Percentiles rank a stretch among this genome's conserved stretches.
Evolutionary conservation across 2,329 filamentous ascomycete species (phyloP).

Genomic region (Hypoxylon rubiginosum): DNA sequence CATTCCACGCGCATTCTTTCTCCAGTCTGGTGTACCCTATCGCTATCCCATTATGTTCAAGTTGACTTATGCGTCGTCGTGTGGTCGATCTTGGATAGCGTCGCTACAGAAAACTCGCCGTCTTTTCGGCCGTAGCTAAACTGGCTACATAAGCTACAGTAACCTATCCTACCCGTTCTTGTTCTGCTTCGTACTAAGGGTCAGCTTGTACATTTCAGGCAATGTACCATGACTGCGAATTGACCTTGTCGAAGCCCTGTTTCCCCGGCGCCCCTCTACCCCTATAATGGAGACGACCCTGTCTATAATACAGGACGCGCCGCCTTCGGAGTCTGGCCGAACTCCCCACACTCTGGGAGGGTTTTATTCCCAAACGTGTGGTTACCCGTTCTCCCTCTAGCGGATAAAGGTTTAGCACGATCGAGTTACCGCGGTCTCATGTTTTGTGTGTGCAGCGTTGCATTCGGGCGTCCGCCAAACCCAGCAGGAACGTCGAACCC

Average conservation of each 20-base stretch:
- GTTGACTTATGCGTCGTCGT: slow-evolving; percentile 1
- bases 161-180: neutral
- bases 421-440: slow-evolving; percentile 47
- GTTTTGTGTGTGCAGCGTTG: slow-evolving; percentile 43
- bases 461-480: slow-evolving; percentile 48
- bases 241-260: slow-evolving; percentile 3
- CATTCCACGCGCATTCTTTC: slow-evolving; percentile 26
- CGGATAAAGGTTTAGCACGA: slow-evolving; percentile 50
- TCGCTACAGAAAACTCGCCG: slow-evolving; percentile 8
- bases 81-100: neutral
- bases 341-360: slow-evolving; percentile 41
- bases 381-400: slow-evolving; percentile 49
- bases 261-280: slow-evolving; percentile 8
- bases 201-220: slow-evolving; percentile 4
- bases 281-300: slow-evolving; percentile 40
- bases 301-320: slow-evolving; percentile 37
- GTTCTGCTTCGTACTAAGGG: slow-evolving; percentile 3
- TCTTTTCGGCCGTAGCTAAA: slow-evolving; percentile 10
- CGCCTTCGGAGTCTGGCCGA: slow-evolving; percentile 38
- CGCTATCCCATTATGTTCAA: slow-evolving; percentile 10
- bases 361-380: slow-evolving; percentile 48
- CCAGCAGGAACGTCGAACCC: slow-evolving; percentile 45
- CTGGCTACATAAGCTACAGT: neutral
- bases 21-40: neutral
- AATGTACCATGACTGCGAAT: slow-evolving; percentile 37